Evolutionary conservation across 148 eudicot genomes (phyloP).

Genomic region (Vaccinium macrocarpon): DNA sequence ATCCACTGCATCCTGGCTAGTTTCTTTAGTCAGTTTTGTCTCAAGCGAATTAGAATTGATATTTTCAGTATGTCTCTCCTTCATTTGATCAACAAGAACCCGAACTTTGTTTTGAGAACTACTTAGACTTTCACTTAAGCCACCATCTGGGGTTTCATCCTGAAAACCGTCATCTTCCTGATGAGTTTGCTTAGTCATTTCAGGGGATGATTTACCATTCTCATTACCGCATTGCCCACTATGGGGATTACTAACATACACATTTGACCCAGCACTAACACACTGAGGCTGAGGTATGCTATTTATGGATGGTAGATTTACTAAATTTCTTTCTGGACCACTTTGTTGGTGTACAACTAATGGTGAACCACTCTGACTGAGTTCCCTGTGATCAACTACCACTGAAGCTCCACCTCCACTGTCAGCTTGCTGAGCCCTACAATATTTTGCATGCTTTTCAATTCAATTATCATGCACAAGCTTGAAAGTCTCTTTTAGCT

Average conservation of each 20-base stretch:
- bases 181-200: not conserved
- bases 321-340: slow-evolving; percentile 14
- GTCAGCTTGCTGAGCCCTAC: slow-evolving; percentile 45
- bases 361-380: slow-evolving; percentile 15
- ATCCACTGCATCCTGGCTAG: not conserved
- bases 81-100: slow-evolving; percentile 13
- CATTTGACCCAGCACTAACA: slow-evolving; percentile 15
- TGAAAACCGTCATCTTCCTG: slow-evolving; percentile 5
- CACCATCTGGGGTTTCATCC: slow-evolving; percentile 14
- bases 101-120: not conserved
- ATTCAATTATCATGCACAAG: slow-evolving; percentile 10
- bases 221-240: slow-evolving; percentile 6
- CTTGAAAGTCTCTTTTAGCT: slow-evolving; percentile 18
- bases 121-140: slow-evolving; percentile 22
- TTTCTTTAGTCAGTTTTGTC: not conserved
- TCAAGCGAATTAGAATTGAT: slow-evolving; percentile 12
- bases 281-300: slow-evolving; percentile 17
- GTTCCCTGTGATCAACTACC: slow-evolving; percentile 16
- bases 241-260: slow-evolving; percentile 9
- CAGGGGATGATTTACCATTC: slow-evolving; percentile 8
- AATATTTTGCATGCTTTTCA: slow-evolving; percentile 19
- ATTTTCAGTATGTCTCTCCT: slow-evolving; percentile 17
- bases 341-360: slow-evolving; percentile 13
- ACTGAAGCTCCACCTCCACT: slow-evolving; percentile 26
- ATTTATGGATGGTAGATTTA: slow-evolving; percentile 13